Conservation (phyloP, 768 basidiomycete species). For the Leccinum fibrillosum region DNA sequence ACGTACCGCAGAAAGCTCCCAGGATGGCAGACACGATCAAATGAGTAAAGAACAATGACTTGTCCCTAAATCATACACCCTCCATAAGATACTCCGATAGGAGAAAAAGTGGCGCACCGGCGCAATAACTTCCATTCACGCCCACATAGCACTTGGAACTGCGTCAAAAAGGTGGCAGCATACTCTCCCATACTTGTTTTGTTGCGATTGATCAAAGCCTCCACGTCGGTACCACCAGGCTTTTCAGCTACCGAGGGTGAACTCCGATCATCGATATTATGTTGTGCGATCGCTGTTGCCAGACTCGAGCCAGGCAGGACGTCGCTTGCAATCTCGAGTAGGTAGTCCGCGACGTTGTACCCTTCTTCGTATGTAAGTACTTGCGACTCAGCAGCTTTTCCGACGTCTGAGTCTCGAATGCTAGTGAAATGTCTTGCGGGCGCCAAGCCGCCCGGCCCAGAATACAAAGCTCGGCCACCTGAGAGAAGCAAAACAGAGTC, state of each 20-base stretch:
- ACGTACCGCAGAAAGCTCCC: slow-evolving; percentile 81
- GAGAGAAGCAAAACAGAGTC: slow-evolving; percentile 78
- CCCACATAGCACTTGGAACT: slow-evolving; percentile 75
- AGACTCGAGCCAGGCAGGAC: slow-evolving; percentile 44
- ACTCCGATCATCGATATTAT: background rate
- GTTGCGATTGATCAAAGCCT: slow-evolving; percentile 18
- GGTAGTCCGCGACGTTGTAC: slow-evolving; percentile 91
- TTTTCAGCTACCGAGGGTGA: slow-evolving; percentile 11
- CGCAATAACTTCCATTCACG: slow-evolving; percentile 83
- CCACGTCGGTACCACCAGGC: slow-evolving; percentile 13
- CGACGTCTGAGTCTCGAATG: slow-evolving; percentile 25
- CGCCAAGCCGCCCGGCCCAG: slow-evolving; percentile 67
- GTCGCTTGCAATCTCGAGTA: slow-evolving; percentile 82
- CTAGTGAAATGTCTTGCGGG: slow-evolving; percentile 66
- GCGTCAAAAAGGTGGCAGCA: slow-evolving; percentile 83
- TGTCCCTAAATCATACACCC: slow-evolving; percentile 52
- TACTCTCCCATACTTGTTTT: slow-evolving; percentile 37
- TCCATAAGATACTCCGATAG: background rate
- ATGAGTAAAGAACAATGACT: slow-evolving; percentile 80
- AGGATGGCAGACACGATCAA: slow-evolving; percentile 63
- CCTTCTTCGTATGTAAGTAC: slow-evolving; percentile 63
- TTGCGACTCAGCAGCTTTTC: slow-evolving; percentile 32
- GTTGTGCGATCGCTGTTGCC: slow-evolving; percentile 27
- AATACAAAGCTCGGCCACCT: slow-evolving; percentile 74
- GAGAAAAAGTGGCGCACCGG: slow-evolving; percentile 39